These are phyloP conservation scores for Tympanopsis confertula DNA, from an alignment of 2,329 filamentous ascomycete genomes.

Conservation along the genomic window DNA sequence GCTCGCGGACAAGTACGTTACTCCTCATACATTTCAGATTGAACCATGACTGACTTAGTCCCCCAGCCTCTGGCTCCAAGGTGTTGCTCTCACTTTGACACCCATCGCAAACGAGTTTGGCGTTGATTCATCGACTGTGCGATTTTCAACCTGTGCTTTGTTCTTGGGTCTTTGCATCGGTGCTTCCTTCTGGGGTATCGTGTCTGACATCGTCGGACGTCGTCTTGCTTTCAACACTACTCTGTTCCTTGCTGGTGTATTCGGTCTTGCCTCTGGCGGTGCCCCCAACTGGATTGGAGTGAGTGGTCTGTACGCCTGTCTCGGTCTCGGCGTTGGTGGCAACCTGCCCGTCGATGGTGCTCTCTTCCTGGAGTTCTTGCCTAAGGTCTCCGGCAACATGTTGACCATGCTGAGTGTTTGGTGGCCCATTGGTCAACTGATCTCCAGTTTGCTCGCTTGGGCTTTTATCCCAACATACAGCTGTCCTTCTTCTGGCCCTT, in stretches of 20 bases:
- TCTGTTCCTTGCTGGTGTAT: slow-evolving; percentile 24
- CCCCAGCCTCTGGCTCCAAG: slow-evolving; percentile 54
- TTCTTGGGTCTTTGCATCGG: slow-evolving; percentile 29
- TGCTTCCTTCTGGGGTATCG: slow-evolving; percentile 30
- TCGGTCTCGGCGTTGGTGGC: slow-evolving; percentile 62
- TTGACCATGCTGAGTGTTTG: slow-evolving; percentile 28
- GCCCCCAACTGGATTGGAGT: slow-evolving; percentile 56
- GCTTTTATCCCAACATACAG: slow-evolving; percentile 15
- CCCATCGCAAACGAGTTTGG: not conserved
- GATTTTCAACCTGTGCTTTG: slow-evolving; percentile 11
- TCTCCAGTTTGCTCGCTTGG: slow-evolving; percentile 9
- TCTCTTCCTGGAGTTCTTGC: slow-evolving; percentile 18
- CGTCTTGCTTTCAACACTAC: slow-evolving; percentile 31
- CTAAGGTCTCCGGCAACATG: slow-evolving; percentile 34
- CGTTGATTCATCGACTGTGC: not conserved
- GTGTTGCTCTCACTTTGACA: not conserved
- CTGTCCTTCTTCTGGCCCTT: slow-evolving; percentile 11
- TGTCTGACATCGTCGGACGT: slow-evolving; percentile 26
- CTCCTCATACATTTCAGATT: not conserved
- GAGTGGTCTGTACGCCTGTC: slow-evolving; percentile 45
- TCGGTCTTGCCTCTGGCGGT: slow-evolving; percentile 56
- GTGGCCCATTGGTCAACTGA: slow-evolving; percentile 39
- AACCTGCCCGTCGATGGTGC: slow-evolving; percentile 72
- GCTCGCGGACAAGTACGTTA: slow-evolving; percentile 71
- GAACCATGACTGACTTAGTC: not conserved